These are phyloP conservation scores for Cercospora nicotianae DNA, from an alignment of 2,329 filamentous ascomycete genomes.

Conservation along the genomic window DNA sequence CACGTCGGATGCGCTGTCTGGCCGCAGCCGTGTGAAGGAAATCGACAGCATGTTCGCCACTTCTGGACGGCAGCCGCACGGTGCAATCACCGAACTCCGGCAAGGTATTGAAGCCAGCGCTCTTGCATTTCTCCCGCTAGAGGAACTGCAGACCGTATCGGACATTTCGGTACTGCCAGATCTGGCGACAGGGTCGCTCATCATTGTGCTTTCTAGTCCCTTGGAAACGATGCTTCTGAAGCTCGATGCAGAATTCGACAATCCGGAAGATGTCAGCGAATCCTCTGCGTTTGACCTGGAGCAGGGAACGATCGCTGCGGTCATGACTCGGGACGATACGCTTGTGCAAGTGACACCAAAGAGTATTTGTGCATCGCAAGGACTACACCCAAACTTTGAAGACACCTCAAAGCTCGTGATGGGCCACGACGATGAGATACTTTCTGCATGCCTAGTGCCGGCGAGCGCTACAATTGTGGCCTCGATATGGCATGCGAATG, in stretches of 20 bases:
- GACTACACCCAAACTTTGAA: constrained; percentile 33
- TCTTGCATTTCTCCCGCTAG: constrained; percentile 28
- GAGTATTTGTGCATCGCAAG: constrained; percentile 27
- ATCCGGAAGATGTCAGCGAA: constrained; percentile 22
- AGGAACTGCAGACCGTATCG: constrained; percentile 29
- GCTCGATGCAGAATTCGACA: constrained; percentile 22
- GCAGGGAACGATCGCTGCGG: constrained; percentile 32
- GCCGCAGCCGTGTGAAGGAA: constrained; percentile 22
- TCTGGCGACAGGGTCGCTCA: constrained; percentile 34
- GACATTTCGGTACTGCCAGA: constrained; percentile 44
- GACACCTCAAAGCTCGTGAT: constrained; percentile 23
- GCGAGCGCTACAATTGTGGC: constrained; percentile 20
- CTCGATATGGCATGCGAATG: constrained; percentile 19
- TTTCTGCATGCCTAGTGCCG: constrained; percentile 30
- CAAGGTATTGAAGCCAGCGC: constrained; percentile 42
- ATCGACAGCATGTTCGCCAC: constrained; percentile 41
- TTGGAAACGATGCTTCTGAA: constrained; percentile 28
- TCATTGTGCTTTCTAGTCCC: constrained; percentile 42
- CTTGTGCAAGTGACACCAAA: constrained; percentile 36
- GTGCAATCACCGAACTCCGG: constrained; percentile 47
- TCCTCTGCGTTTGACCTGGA: constrained; percentile 29
- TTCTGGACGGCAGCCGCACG: constrained; percentile 47
- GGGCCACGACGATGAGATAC: constrained; percentile 20
- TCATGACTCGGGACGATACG: constrained; percentile 21
- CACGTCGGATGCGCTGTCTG: constrained; percentile 33